These are phyloP conservation scores for Ascochyta koolunga DNA, from an alignment of 2,329 filamentous ascomycete species.

Conservation along the genomic window DNA sequence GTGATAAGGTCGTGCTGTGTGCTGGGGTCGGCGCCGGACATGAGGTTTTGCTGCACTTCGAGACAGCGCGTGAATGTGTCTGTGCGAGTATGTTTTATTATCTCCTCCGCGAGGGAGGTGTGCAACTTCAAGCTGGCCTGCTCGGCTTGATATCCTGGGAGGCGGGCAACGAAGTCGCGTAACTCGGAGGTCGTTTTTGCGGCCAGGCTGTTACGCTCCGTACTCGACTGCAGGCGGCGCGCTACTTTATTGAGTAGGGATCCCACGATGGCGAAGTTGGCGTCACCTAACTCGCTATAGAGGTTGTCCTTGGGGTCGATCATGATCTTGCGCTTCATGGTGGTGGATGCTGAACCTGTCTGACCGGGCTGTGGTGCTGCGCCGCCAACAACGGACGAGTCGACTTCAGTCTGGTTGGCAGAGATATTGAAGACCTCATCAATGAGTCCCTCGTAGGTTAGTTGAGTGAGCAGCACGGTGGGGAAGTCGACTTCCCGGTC, in stretches of 20 bases:
- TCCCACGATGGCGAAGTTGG: slow-evolving; percentile 95
- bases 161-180: slow-evolving; percentile 90
- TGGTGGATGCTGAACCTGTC: slow-evolving; percentile 53
- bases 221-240: slow-evolving; percentile 81
- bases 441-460: slow-evolving; percentile 95
- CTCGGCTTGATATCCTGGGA: slow-evolving; percentile 91
- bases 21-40: slow-evolving; percentile 85
- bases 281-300: slow-evolving; percentile 84
- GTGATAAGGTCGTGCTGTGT: slow-evolving; percentile 90
- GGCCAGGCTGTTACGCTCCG: slow-evolving; percentile 79
- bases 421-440: slow-evolving; percentile 92
- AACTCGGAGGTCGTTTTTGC: slow-evolving; percentile 90
- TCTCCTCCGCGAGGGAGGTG: slow-evolving; percentile 90
- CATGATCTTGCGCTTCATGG: slow-evolving; percentile 83
- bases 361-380: slow-evolving; percentile 65
- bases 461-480: slow-evolving; percentile 87
- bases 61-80: slow-evolving; percentile 87
- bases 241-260: slow-evolving; percentile 88
- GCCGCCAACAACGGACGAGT: slow-evolving; percentile 85
- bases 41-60: slow-evolving; percentile 94
- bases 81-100: slow-evolving; percentile 88
- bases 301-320: slow-evolving; percentile 89
- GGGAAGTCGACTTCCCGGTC: slow-evolving; percentile 95
- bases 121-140: slow-evolving; percentile 92
- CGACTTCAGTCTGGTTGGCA: slow-evolving; percentile 91